A percentile compares a stretch with the other conserved stretches of the same genome.
Conservation (phyloP, 106 monocot genomes). For the Phalaenopsis aphrodite region DNA sequence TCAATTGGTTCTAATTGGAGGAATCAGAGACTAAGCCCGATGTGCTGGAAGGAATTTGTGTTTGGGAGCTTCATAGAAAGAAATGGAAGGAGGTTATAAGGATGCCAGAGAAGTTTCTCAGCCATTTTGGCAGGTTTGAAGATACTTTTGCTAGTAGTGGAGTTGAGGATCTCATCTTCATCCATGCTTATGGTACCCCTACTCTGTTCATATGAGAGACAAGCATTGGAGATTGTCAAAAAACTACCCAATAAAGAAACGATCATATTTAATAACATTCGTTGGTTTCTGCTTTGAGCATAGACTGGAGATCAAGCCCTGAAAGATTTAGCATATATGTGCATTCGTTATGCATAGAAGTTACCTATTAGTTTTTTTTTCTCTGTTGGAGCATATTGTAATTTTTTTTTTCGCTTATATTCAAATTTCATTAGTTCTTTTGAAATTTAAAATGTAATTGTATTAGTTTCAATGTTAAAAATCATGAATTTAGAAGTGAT, state of each 20-base stretch:
- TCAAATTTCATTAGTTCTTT: too few species aligned
- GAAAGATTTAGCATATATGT: neutral
- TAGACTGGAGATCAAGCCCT: constrained; percentile 36
- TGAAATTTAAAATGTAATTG: too few species aligned
- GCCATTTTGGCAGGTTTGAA: constrained; percentile 6
- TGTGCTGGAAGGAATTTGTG: constrained; percentile 78
- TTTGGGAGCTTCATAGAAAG: constrained; percentile 67
- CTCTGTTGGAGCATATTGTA: too few species aligned
- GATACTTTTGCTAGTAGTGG: constrained; percentile 33
- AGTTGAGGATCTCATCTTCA: constrained; percentile 36
- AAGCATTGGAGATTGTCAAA: constrained; percentile 42
- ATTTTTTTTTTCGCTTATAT: too few species aligned
- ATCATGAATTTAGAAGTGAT: too few species aligned
- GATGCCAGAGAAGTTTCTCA: constrained; percentile 75
- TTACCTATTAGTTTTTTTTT: too few species aligned
- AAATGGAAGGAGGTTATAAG: constrained; percentile 62
- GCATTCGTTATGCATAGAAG: too few species aligned
- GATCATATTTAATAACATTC: constrained; percentile 50
- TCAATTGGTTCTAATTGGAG: constrained; percentile 73
- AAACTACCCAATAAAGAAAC: constrained; percentile 37
- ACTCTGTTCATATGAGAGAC: constrained; percentile 29
- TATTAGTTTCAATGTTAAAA: too few species aligned
- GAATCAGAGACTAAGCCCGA: constrained; percentile 57
- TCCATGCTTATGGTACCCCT: constrained; percentile 47
- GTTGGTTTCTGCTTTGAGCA: constrained; percentile 58